A percentile compares a stretch with the other conserved stretches of the same genome.
Conservation (phyloP, 495 filamentous ascomycete genomes). For the Aspergillus nidulans region DNA sequence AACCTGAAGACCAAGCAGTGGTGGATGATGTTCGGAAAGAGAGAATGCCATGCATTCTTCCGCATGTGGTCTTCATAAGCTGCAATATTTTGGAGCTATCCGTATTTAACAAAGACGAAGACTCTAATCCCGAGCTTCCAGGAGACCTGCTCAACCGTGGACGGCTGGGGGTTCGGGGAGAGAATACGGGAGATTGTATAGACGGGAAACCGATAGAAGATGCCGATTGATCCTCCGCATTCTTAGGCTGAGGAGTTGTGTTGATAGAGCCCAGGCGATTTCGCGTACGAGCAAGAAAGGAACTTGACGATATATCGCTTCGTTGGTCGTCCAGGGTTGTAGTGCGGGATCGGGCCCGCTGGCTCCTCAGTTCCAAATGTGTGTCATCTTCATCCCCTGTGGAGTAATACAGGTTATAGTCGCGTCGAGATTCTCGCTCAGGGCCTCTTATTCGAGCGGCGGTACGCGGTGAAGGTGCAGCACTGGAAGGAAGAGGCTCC, state of each 20-base stretch:
- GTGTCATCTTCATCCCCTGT: conserved; percentile 34
- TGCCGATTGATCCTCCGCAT: conserved; percentile 25
- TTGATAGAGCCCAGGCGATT: conserved; percentile 45
- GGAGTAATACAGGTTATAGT: conserved; percentile 26
- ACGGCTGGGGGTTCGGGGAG: conserved; percentile 29
- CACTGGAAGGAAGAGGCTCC: conserved; percentile 34
- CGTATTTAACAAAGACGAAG: conserved; percentile 48
- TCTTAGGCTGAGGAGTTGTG: conserved; percentile 32
- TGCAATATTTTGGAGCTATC: conserved; percentile 50
- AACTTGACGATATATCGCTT: conserved; percentile 37
- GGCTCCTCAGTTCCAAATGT: conserved; percentile 29
- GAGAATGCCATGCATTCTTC: conserved; percentile 51
- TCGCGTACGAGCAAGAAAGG: conserved; percentile 31
- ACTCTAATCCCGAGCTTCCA: conserved; percentile 27
- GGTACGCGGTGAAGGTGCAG: conserved; percentile 40
- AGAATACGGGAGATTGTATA: conserved; percentile 41
- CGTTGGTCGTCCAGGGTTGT: conserved; percentile 46
- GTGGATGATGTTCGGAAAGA: conserved; percentile 54
- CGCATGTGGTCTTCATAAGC: conserved; percentile 55
- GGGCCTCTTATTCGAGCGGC: conserved; percentile 30
- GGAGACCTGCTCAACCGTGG: conserved; percentile 44
- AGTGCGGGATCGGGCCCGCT: conserved; percentile 46
- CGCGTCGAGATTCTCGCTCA: conserved; percentile 29
- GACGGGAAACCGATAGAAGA: conserved; percentile 51
- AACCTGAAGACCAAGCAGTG: conserved; percentile 51